Base-by-base conservation (phyloP, 2,329 filamentous ascomycete species). In the Aspergillus ibericus region DNA sequence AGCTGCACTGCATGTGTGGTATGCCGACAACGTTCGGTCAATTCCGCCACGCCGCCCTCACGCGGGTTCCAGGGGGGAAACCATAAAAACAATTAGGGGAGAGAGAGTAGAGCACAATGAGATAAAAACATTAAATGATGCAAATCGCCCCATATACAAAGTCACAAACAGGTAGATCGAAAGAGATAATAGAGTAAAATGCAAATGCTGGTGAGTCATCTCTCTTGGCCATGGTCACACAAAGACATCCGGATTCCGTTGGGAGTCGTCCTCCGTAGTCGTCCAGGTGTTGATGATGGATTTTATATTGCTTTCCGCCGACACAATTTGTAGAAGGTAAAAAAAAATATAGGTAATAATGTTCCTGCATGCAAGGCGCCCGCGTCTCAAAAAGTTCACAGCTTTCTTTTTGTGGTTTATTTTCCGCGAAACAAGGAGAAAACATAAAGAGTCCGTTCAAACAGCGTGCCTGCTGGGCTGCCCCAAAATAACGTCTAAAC, bases 401-500 rank as follows among this genome's bases (percentile, higher is more conserved):
- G 58, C 68, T 64, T 68, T 65, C 63, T 68, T 65, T 70, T 67
- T 68, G 63, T 66, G 61, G 59, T 58, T 62, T 70, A 66, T 71
- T 68, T 70, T 69, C 65, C 64, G 66, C 66, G 60, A 62, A 67
- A 60, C 55, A 62, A 61, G 64, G 62, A 63, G 60, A 65, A 68
- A 68, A 61, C 55, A 59, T 57, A 65, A 63, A 63, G 60, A 63
- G 57, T 66, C 60, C 66, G 64, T 72, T 66, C 64, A 67, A 72
- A 72, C 63, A 65, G 66, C 66, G 66, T 66, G 63, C 66, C 66
- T 68, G 66, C 63, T 72, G 72, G 73, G 73, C 72, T 74, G 72
- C 72, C 72, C 73, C 74, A 74, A 71, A 71, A 68, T 70, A 72
- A 73, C 66, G 71, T 75, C 73, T 75, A 75, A 74, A 74, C 70